These are phyloP conservation scores for Amoeboradix gromovi DNA, from an alignment of 371 early-diverging fungal species.

Conservation along the genomic window DNA sequence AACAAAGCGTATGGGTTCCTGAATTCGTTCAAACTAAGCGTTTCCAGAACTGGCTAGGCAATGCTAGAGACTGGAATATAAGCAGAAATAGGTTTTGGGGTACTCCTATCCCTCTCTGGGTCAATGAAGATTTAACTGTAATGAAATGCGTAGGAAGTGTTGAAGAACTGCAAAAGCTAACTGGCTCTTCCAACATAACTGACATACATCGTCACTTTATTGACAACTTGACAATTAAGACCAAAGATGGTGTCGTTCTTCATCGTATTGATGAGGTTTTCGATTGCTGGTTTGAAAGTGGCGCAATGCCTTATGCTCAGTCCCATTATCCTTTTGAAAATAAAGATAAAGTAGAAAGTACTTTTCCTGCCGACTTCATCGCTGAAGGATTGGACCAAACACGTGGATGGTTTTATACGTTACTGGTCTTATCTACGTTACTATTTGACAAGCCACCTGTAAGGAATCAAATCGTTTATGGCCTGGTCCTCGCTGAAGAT, in stretches of 20 bases:
- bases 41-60: constrained; percentile 94
- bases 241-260: constrained; percentile 55
- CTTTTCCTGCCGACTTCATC: constrained; percentile 99
- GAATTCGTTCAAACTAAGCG: constrained; percentile 87
- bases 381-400: constrained; percentile 99
- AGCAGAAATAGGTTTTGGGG: constrained; percentile 99
- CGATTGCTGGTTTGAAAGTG: constrained; percentile 97
- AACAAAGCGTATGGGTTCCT: constrained; percentile 89
- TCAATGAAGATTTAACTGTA: constrained; percentile 67
- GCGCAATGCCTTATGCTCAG: constrained; percentile 98
- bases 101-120: constrained; percentile 99
- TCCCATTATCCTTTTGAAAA: constrained; percentile 98
- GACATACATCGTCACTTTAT: constrained; percentile 95
- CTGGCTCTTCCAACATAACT: constrained; percentile 53
- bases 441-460: constrained; percentile 92
- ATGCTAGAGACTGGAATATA: constrained; percentile 97
- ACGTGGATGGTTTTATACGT: constrained; percentile 99
- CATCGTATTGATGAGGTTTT: constrained; percentile 92
- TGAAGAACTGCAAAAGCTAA: constrained; percentile 69
- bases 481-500: constrained; percentile 91
- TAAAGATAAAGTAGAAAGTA: constrained; percentile 40
- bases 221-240: constrained; percentile 88
- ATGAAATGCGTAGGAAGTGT: constrained; percentile 62
- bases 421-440: constrained; percentile 93
- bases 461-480: constrained; percentile 97